phyloP scores from a whole-genome alignment of 495 filamentous ascomycete genomes.

The Penicillium steckii region DNA sequence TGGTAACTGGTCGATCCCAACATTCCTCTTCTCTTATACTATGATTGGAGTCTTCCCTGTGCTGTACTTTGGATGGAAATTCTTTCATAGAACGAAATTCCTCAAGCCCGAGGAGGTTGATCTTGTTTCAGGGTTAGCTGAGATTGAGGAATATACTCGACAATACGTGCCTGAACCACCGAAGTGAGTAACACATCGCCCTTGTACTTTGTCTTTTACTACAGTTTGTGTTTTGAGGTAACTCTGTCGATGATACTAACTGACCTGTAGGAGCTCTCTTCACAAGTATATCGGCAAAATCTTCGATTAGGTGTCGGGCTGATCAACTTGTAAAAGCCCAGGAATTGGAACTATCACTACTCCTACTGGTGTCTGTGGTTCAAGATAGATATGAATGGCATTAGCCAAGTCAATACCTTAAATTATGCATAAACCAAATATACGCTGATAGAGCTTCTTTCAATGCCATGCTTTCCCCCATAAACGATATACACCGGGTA shows the following conservation, averaged over 20 bases:
- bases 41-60: conserved; percentile 67
- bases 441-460: too few species aligned
- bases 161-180: conserved; percentile 59
- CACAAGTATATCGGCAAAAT: conserved; percentile 22
- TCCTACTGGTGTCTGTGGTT: too few species aligned
- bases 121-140: conserved; percentile 59
- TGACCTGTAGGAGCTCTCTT: conserved; percentile 18
- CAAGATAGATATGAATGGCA: too few species aligned
- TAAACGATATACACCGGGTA: too few species aligned
- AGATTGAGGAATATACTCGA: conserved; percentile 71
- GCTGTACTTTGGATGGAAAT: conserved; percentile 69
- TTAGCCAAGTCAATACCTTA: too few species aligned
- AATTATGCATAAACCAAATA: too few species aligned
- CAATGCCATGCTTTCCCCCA: too few species aligned
- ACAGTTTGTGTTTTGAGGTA: background rate
- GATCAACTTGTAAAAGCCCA: too few species aligned
- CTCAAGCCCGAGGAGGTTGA: conserved; percentile 60
- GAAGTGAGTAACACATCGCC: conserved; percentile 45
- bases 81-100: conserved; percentile 61
- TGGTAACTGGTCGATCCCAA: conserved; percentile 68
- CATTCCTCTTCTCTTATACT: conserved; percentile 75
- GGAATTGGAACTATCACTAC: too few species aligned
- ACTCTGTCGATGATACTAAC: background rate
- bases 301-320: conserved; percentile 19
- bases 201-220: background rate